Evolutionary conservation across 2,329 filamentous ascomycete genomes (phyloP).

Genomic region (Scorias spongiosa): DNA sequence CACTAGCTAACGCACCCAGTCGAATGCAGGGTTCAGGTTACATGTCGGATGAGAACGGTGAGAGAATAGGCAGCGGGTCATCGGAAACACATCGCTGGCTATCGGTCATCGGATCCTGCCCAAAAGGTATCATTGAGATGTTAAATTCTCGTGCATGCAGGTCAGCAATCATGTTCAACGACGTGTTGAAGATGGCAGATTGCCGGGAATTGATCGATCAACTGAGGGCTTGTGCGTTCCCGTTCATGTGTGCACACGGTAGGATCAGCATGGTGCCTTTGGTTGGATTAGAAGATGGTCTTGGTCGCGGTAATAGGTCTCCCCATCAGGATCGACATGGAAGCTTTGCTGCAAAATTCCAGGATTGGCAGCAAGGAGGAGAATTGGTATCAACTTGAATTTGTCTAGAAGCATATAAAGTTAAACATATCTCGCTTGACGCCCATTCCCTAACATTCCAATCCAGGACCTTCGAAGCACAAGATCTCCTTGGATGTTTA

Average conservation of each 20-base stretch:
- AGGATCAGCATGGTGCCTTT: constrained; percentile 36
- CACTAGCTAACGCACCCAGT: constrained; percentile 31
- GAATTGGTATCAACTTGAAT: too few relatives aligned
- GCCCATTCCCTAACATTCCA: too few relatives aligned
- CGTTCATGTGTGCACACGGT: constrained; percentile 75
- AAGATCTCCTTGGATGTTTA: too few relatives aligned
- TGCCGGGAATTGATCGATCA: constrained; percentile 43
- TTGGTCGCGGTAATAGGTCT: too few relatives aligned
- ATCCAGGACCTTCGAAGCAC: too few relatives aligned
- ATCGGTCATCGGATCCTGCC: constrained; percentile 50
- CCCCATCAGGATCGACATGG: neutral
- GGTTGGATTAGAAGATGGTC: constrained; percentile 11
- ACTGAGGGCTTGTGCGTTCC: constrained; percentile 51
- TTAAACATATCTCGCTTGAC: too few relatives aligned
- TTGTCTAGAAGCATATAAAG: too few relatives aligned
- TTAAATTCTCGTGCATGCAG: constrained; percentile 63
- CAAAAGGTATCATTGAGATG: constrained; percentile 59
- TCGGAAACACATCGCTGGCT: constrained; percentile 36
- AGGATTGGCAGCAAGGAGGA: too few relatives aligned
- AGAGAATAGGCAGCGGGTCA: constrained; percentile 1
- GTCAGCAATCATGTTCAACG: constrained; percentile 79
- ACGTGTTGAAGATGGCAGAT: constrained; percentile 41
- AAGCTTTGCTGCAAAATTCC: too few relatives aligned
- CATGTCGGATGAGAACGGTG: neutral
- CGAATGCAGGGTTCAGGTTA: constrained; percentile 1